Base-by-base conservation (phyloP, 805 yeast species). In the Candida anglica region DNA sequence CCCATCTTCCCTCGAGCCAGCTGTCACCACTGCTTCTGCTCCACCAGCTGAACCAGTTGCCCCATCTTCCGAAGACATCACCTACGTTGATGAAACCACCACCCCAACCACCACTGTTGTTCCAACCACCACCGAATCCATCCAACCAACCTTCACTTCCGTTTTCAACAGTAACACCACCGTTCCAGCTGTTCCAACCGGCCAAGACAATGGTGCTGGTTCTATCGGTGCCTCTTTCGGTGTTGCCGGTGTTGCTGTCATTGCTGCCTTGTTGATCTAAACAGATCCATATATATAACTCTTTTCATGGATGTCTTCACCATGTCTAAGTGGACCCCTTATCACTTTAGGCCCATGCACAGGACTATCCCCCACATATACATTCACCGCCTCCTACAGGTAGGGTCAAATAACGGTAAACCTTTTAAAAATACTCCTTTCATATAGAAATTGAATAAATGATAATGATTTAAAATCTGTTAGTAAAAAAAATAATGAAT, bases 71-170 rank as follows among this genome's bases (percentile, higher is more conserved):
- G 67, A 61, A 28, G 51, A 53, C 19, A 53, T 61, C 50, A 47
- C 60, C 30, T 69, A 65, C 50, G 73, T 70, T 33, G 77, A 73
- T 44, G 58, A 63, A 46, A 71, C 77, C 40, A 53, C 66, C 38
- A 73, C 78, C 30, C 78, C 78, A 46, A 58, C 67, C 35, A 65
- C 77, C 23, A 63, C 68, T 34, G 69, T 62, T 48, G 70, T 67
- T 39, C 67, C 71, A 41, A 66, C 72, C 36, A 69, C 73, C 33
- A 44, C 44, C 20, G 49, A n/a, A n/a, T n/a, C 53, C 41, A 40
- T 42, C 15, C 71, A 64, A 51, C 50, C 63, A 33, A 66, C 74
- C 37, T 42, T 56, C 44, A 58, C 66, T 20, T 50, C 67, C 11
- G 46, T 63, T 37, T 56, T n/a, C 21, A 24, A 6, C 49, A 34